A percentile compares a stretch with the other conserved stretches of the same genome.
phyloP scores from a whole-genome alignment of 73 alveolate species.

The Paramecium pentaurelia region DNA sequence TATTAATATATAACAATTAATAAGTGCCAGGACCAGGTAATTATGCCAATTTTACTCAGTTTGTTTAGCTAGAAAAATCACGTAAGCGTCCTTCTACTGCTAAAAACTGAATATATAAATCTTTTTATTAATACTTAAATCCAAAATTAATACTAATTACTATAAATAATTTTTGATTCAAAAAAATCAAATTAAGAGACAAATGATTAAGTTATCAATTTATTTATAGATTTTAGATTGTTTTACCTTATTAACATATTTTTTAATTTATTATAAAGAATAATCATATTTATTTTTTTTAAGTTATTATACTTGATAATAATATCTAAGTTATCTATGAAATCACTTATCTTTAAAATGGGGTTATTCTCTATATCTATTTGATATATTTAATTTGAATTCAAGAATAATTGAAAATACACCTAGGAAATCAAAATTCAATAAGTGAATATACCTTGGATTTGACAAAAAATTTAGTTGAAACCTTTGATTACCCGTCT shows the following conservation, averaged over 20 bases:
- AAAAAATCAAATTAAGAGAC: not conserved
- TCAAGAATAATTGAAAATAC: not conserved
- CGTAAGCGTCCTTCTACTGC: not conserved
- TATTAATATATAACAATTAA: not conserved
- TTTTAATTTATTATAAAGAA: too few species aligned
- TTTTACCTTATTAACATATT: not conserved
- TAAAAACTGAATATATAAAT: not conserved
- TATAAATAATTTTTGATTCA: not conserved
- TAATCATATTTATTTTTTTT: too few species aligned
- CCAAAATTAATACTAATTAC: not conserved
- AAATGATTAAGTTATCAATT: not conserved
- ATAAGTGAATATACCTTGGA: not conserved
- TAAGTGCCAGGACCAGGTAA: slow-evolving; percentile 39
- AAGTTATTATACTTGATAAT: not conserved
- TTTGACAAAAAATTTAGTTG: not conserved
- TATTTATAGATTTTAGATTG: not conserved
- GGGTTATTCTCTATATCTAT: too few species aligned
- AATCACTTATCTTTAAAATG: too few species aligned
- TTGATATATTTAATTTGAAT: too few species aligned
- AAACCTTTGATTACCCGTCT: not conserved
- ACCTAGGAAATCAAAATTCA: not conserved
- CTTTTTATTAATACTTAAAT: not conserved
- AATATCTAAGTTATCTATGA: too few species aligned
- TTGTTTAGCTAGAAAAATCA: not conserved
- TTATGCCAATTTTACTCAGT: not conserved